Base-by-base conservation (phyloP, 2,329 filamentous ascomycete genomes). In the Colletotrichum lindemuthianum region DNA sequence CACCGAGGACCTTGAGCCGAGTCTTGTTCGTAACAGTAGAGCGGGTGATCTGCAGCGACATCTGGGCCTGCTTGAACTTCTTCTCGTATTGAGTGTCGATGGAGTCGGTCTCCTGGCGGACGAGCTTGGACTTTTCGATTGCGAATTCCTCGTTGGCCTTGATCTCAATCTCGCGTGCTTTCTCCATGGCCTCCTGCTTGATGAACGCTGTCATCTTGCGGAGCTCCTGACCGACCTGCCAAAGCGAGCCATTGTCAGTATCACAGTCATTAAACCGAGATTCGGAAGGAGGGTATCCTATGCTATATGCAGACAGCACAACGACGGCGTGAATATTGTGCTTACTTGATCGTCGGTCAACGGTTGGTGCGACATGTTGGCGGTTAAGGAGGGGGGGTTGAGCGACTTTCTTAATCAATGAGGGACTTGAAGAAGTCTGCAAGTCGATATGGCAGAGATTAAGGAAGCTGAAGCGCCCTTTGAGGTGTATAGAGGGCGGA, bases 181-280 rank as follows among this genome's bases (percentile, higher is more conserved):
- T 99, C 79, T 99, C 96, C 75, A 91, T 88, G 65, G 96, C 96
- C 84, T 99, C 96, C 83, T 98, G 96, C 80, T 93, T 92, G 89
- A 99, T 99, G 88, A 99, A 99, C 77, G 94, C 95, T 66, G 96
- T 98, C 96, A 99, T 99, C 88, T 99, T 99, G 86, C 92, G 94
- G 82, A 99, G 92, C 89, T 99, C 96, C 82, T 92, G 90, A 82
- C 92, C 90, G 86, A 99, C 96, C 93, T 98, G 78, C 34, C 43
- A 32, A n/a, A 24, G 12, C 12, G 36, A 41, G n/a, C 39, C 47
- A 51, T 57, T 39, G 60, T 59, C 45, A 58, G 59, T 10, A 37
- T 44, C 8, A 24, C 13, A 24, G 24, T 24, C 4, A 4, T 4
- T 4, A 4, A 24, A 24, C 24, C 4, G 24, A 24, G 4, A 24